Evolutionary conservation across 345 rosid species (phyloP), one percentile per base, ranked within the genome.

Genomic region (Eucalyptus erythrocorys): DNA sequence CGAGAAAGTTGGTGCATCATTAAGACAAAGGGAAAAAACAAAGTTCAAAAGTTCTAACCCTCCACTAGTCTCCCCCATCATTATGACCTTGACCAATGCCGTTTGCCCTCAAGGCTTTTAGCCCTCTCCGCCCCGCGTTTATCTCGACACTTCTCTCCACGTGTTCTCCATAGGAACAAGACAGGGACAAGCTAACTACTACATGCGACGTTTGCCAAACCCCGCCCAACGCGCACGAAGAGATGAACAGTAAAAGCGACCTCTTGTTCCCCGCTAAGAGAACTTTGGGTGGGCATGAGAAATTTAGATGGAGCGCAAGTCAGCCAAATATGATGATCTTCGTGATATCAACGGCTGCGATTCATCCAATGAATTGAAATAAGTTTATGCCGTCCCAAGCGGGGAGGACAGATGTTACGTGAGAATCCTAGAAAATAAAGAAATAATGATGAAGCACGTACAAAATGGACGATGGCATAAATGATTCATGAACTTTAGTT

Each of bases 391-490:
- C 0, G 13, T 76, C 13, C 27, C 5, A 21, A 37, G 3, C 2
- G 2, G 3, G 2, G 82, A 10, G 15, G 3, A 37, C 8, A 64
- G 37, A 19, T 19, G 15, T 19, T 21, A 21, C 3, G 1, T 6
- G 3, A 4, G 14, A 37, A 71, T 71, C 47, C 3, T 76, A 11
- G 15, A 6, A 76, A 76, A 21, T 19, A 10, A 71, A 34, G 1
- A 34, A 4, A 2, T 22, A 55, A 55, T 51, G 57, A 51, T 51
- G 26, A 51, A 19, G 21, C 2, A 7, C 2, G 10, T 51, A 51
- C 2, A 9, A 0, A 7, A 21, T 9, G 3, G 1, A 55, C 0
- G 10, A 55, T 55, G 0, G 24, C 1, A 10, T 9, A 55, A 55
- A 9, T 24, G 3, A 21, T 53, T 21, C 10, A 21, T 21, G 1